A percentile compares a stretch with the other conserved stretches of the same genome.
phyloP scores from a whole-genome alignment of 331 rosid genomes.

The Pyrus hybrid region DNA sequence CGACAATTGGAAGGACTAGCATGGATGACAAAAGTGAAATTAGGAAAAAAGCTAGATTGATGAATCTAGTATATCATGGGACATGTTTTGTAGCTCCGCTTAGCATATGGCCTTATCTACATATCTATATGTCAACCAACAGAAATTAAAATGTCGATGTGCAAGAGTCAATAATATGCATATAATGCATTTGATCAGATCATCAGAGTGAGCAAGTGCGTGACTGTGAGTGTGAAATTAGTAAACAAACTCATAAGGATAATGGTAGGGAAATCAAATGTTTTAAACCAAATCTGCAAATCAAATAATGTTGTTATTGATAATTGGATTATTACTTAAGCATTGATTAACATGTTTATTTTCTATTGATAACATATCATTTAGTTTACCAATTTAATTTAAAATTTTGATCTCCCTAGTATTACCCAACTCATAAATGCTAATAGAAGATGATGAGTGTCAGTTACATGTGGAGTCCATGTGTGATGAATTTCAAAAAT shows the following conservation, averaged over 20 bases:
- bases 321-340: too few species aligned
- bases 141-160: neutral
- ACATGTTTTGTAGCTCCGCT: neutral
- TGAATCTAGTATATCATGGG: too few species aligned
- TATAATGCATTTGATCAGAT: neutral
- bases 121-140: neutral
- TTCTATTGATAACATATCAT: fast-evolving
- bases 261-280: too few species aligned
- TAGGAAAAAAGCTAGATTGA: too few species aligned
- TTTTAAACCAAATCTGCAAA: too few species aligned
- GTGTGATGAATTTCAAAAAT: neutral
- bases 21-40: too few species aligned
- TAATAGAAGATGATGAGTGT: neutral
- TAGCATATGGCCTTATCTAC: neutral
- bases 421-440: neutral
- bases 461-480: neutral
- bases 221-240: neutral
- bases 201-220: neutral
- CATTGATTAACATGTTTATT: too few species aligned
- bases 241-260: neutral
- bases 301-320: too few species aligned
- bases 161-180: neutral
- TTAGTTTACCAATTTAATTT: too few species aligned
- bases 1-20: too few species aligned
- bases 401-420: fast-evolving